phyloP scores from a whole-genome alignment of 768 basidiomycete genomes.

The Cystofilobasidium capitatum region DNA sequence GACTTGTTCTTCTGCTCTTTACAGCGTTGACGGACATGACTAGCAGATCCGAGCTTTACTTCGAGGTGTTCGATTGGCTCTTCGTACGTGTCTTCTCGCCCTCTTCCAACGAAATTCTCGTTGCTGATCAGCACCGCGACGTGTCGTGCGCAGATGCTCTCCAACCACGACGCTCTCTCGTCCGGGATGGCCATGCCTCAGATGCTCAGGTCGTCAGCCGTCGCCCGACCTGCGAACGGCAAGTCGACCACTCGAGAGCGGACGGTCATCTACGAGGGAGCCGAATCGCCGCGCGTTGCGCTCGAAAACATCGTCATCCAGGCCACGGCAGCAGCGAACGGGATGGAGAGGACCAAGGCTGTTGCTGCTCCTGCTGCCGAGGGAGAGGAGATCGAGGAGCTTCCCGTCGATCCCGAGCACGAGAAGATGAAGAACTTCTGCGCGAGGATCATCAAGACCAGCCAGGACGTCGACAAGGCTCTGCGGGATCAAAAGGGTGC shows the following conservation, averaged over 20 bases:
- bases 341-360: conserved; percentile 43
- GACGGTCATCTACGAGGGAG: conserved; percentile 59
- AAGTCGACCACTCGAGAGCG: conserved; percentile 47
- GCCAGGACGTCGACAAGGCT: conserved; percentile 75
- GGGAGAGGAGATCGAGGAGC: conserved; percentile 52
- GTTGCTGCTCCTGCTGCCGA: conserved; percentile 41
- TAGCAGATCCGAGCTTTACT: conserved; percentile 71
- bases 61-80: conserved; percentile 83
- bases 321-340: conserved; percentile 80
- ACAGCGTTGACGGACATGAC: conserved; percentile 78
- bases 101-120: too few relatives aligned
- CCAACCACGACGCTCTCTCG: conserved; percentile 81
- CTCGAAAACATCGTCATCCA: conserved; percentile 86
- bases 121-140: not conserved
- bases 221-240: conserved; percentile 53
- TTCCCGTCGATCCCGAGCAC: conserved; percentile 50
- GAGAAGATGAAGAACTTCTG: conserved; percentile 70
- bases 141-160: conserved; percentile 57
- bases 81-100: conserved; percentile 51
- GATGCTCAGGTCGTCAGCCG: conserved; percentile 68
- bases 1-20: not conserved
- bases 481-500: conserved; percentile 78
- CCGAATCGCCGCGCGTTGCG: conserved; percentile 64
- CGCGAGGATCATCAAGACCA: conserved; percentile 70
- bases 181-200: conserved; percentile 97